Conservation (phyloP, 208 protist species). For the Leptomonas seymouri region DNA sequence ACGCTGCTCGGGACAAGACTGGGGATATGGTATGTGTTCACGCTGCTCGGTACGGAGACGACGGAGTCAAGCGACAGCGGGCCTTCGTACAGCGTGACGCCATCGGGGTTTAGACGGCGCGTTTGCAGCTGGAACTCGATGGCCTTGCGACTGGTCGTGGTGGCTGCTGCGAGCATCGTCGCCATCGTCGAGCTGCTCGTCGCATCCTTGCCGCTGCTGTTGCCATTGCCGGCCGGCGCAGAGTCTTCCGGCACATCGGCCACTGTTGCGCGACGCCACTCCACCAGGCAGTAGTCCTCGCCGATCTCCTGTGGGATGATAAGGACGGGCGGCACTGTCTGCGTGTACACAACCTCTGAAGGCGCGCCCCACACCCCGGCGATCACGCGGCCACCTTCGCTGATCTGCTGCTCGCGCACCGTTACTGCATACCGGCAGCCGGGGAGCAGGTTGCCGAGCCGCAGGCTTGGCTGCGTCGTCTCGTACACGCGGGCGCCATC, state of each 20-base stretch:
- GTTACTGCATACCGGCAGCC: conserved; percentile 82
- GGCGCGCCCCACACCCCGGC: conserved; percentile 61
- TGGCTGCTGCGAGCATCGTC: conserved; percentile 19
- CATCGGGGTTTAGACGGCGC: conserved; percentile 62
- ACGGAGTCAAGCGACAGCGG: conserved; percentile 65
- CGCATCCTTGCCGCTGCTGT: neutral
- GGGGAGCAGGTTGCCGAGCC: conserved; percentile 79
- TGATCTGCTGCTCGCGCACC: conserved; percentile 85
- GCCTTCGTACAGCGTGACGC: conserved; percentile 48
- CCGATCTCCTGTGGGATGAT: conserved; percentile 86
- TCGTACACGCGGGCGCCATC: conserved; percentile 89
- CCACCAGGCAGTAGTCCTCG: conserved; percentile 88
- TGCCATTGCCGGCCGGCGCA: neutral
- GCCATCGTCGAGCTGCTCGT: conserved; percentile 6
- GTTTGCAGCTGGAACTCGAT: conserved; percentile 82
- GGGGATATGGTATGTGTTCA: conserved; percentile 56
- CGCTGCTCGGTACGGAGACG: conserved; percentile 48
- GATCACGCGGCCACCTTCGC: conserved; percentile 54
- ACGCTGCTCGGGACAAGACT: conserved; percentile 83
- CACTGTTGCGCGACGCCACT: conserved; percentile 64
- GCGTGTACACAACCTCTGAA: conserved; percentile 54
- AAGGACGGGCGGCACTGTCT: conserved; percentile 77
- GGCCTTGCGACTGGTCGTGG: conserved; percentile 25
- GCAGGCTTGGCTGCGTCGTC: conserved; percentile 85
- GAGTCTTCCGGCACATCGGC: conserved; percentile 5